A percentile compares a stretch with the other conserved stretches of the same genome.
Conservation (phyloP, 345 rosid genomes). For the Ceriops zippeliana region DNA sequence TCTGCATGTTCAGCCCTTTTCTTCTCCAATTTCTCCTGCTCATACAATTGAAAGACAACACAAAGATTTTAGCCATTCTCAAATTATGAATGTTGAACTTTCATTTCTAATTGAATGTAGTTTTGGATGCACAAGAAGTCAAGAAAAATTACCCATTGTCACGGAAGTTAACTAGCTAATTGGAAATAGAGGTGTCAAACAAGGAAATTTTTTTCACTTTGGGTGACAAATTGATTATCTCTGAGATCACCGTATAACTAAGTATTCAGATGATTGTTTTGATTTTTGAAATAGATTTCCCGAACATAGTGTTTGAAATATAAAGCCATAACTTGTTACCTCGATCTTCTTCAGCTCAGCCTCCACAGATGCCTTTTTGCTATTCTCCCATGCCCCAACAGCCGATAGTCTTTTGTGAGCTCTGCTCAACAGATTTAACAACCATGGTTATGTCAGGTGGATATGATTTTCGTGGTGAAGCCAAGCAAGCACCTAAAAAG, state of each 20-base stretch:
- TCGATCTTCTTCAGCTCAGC: slow-evolving; percentile 58
- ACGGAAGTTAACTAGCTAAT: too few species aligned
- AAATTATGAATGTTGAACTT: neutral
- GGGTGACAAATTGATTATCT: neutral
- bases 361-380: slow-evolving; percentile 56
- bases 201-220: too few species aligned
- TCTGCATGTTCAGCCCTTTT: slow-evolving; percentile 70
- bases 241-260: neutral
- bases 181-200: too few species aligned
- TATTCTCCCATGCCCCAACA: slow-evolving; percentile 62
- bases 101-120: too few species aligned
- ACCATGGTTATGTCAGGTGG: neutral
- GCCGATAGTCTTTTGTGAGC: slow-evolving; percentile 62
- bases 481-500: too few species aligned
- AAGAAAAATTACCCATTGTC: too few species aligned
- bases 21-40: slow-evolving; percentile 74
- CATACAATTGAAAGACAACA: neutral
- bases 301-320: neutral
- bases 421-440: slow-evolving; percentile 31
- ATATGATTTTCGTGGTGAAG: neutral
- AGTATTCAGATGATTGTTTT: neutral
- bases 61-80: neutral
- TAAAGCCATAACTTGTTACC: slow-evolving; percentile 29
- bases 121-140: too few species aligned
- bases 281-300: neutral